Conservation (phyloP, 2,329 filamentous ascomycete species). For the Polytolypa hystricis region DNA sequence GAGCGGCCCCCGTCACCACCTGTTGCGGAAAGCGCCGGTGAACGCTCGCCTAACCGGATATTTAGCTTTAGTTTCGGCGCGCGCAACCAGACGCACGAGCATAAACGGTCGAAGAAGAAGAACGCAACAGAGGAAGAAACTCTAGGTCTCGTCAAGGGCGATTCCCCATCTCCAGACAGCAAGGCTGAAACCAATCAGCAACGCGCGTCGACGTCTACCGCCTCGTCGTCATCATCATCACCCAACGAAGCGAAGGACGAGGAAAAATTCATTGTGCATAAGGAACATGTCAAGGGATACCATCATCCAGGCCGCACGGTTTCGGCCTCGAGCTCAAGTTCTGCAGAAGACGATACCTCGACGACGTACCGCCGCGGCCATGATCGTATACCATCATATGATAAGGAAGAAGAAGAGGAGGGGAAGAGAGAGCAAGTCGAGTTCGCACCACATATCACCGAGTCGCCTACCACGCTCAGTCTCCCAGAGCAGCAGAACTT, state of each 20-base stretch:
- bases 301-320: background rate
- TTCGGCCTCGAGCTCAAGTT: conserved; percentile 3
- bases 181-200: conserved; percentile 13
- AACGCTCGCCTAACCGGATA: conserved; percentile 1
- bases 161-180: conserved; percentile 23
- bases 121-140: conserved; percentile 70
- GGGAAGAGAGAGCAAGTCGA: no score
- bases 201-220: conserved; percentile 14
- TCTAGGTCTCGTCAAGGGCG: conserved; percentile 70
- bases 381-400: conserved; percentile 4
- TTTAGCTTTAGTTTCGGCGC: conserved; percentile 6
- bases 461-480: no score
- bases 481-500: no score
- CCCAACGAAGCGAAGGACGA: conserved; percentile 3
- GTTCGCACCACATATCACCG: no score
- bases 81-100: conserved; percentile 11
- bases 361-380: background rate
- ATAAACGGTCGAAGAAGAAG: conserved; percentile 30
- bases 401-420: conserved; percentile 6
- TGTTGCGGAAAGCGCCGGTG: background rate
- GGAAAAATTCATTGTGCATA: background rate
- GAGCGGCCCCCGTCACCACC: conserved; percentile 14
- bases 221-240: conserved; percentile 9
- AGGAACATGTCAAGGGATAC: background rate
- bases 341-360: background rate